Percentiles rank a stretch among this genome's conserved stretches.
These are phyloP conservation scores for Debaryomyces subglobosus DNA, from an alignment of 1,139 yeast species.

Conservation along the genomic window DNA sequence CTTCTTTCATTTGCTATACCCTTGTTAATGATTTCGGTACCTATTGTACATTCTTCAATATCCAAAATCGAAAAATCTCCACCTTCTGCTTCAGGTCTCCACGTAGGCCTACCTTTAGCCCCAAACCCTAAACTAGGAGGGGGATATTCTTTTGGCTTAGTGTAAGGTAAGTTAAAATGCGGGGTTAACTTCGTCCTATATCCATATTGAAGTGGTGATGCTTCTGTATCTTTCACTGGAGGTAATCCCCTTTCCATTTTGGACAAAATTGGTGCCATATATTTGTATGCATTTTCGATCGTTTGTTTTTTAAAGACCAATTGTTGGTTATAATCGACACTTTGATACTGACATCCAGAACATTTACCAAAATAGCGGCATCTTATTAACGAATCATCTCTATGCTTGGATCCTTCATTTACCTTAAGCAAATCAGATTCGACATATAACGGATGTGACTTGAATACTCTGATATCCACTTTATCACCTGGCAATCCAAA, in stretches of 20 bases:
- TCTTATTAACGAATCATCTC: slow-evolving; percentile 54
- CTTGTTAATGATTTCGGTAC: slow-evolving; percentile 72
- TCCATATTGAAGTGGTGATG: slow-evolving; percentile 74
- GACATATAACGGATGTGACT: slow-evolving; percentile 74
- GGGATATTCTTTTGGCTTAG: slow-evolving; percentile 37
- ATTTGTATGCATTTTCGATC: slow-evolving; percentile 79
- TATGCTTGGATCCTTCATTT: slow-evolving; percentile 40
- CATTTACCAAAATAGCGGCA: slow-evolving; percentile 52
- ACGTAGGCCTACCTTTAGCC: slow-evolving; percentile 73
- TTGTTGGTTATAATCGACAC: slow-evolving; percentile 72
- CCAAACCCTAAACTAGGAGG: slow-evolving; percentile 90
- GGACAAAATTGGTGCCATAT: slow-evolving; percentile 59
- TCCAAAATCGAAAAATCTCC: slow-evolving; percentile 65
- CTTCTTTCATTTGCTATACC: slow-evolving; percentile 76
- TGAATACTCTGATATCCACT: slow-evolving; percentile 70
- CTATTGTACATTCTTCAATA: slow-evolving; percentile 92
- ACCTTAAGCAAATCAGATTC: slow-evolving; percentile 75
- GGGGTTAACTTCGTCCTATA: slow-evolving; percentile 96
- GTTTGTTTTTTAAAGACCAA: slow-evolving; percentile 71
- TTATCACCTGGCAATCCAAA: slow-evolving; percentile 87
- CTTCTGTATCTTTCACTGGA: slow-evolving; percentile 62
- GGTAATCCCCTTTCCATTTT: slow-evolving; percentile 51
- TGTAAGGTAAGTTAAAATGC: slow-evolving; percentile 84
- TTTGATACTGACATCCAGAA: slow-evolving; percentile 93
- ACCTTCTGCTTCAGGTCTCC: slow-evolving; percentile 57